These are phyloP conservation scores for Neurospora tetrasperma DNA, from an alignment of 495 filamentous ascomycete genomes.

Conservation along the genomic window DNA sequence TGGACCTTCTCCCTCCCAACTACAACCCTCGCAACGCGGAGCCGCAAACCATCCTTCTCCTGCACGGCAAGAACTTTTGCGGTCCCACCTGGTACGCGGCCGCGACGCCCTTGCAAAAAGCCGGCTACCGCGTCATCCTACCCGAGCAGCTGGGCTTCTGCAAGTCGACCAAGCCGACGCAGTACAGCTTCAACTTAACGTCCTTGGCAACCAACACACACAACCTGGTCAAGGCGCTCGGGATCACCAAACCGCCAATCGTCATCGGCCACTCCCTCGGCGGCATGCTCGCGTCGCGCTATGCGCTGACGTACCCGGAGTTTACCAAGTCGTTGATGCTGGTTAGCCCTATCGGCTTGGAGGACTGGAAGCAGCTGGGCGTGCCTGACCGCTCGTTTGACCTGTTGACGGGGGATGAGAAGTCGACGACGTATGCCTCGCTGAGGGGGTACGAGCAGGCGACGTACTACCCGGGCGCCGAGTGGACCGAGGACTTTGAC, in stretches of 20 bases:
- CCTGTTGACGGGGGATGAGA: slow-evolving; percentile 17
- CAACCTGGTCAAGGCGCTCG: slow-evolving; percentile 23
- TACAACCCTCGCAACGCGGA: slow-evolving; percentile 6
- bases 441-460: slow-evolving; percentile 33
- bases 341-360: slow-evolving; percentile 33
- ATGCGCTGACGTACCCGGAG: slow-evolving; percentile 32
- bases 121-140: slow-evolving; percentile 35
- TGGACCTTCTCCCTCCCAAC: slow-evolving; percentile 27
- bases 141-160: slow-evolving; percentile 40
- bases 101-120: slow-evolving; percentile 16
- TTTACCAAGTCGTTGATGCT: slow-evolving; percentile 20
- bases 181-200: slow-evolving; percentile 34
- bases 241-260: slow-evolving; percentile 17
- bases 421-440: slow-evolving; percentile 22
- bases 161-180: slow-evolving; percentile 35
- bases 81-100: slow-evolving; percentile 32
- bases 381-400: slow-evolving; percentile 32
- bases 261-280: slow-evolving; percentile 39
- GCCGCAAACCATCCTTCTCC: slow-evolving; percentile 23
- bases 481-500: slow-evolving; percentile 29
- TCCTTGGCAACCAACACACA: slow-evolving; percentile 33
- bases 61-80: slow-evolving; percentile 42
- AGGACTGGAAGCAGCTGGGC: slow-evolving; percentile 34
- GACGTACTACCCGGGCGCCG: slow-evolving; percentile 30
- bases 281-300: slow-evolving; percentile 35